phyloP scores from a whole-genome alignment of 2,329 filamentous ascomycete genomes.

The Penicillium freii region DNA sequence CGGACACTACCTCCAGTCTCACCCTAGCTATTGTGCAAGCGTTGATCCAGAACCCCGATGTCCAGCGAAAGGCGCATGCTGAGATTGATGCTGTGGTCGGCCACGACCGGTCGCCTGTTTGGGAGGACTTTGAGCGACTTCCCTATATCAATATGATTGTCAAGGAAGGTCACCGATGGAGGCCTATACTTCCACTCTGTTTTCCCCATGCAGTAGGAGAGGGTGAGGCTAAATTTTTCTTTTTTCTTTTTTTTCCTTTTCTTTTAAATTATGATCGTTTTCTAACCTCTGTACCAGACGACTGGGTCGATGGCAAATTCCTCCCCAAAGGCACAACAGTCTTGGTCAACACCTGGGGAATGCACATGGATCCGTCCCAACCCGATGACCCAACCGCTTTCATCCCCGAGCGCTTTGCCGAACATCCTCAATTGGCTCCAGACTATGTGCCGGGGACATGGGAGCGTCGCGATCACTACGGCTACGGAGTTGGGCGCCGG shows the following conservation, averaged over 20 bases:
- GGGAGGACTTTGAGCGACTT: neutral
- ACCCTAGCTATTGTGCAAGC: neutral
- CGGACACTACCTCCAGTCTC: neutral
- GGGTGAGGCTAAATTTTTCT: neutral
- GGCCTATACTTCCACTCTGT: neutral
- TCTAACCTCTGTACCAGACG: neutral
- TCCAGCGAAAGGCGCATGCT: neutral
- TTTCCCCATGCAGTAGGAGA: constrained; percentile 1
- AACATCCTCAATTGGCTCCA: neutral
- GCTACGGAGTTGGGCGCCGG: neutral
- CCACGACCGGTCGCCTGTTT: neutral
- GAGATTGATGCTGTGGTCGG: constrained; percentile 4
- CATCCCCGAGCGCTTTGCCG: neutral
- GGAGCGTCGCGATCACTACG: constrained; percentile 1
- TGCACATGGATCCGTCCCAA: neutral
- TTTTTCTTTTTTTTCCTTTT: neutral
- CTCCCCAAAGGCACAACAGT: neutral
- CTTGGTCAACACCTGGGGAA: neutral
- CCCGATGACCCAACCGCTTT: neutral
- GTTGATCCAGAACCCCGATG: neutral
- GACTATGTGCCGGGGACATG: neutral
- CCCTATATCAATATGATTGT: constrained; percentile 6
- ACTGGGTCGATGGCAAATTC: neutral
- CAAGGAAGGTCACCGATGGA: constrained; percentile 6
- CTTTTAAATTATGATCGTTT: too few species aligned